phyloP scores from a whole-genome alignment of 2,329 filamentous ascomycete species.

The Aspergillus sp. region DNA sequence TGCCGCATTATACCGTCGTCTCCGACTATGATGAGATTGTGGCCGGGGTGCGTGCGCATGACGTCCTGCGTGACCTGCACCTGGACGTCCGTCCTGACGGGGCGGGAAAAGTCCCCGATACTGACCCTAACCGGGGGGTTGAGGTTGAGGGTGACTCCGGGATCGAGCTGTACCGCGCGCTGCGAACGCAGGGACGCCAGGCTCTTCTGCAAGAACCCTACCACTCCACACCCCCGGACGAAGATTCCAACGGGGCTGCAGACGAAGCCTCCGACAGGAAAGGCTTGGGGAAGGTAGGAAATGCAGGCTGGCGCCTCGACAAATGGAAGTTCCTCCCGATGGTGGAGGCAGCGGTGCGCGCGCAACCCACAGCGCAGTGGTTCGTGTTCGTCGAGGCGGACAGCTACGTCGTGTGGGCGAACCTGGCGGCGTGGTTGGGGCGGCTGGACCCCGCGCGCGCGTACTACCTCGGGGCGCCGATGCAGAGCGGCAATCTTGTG shows the following conservation, averaged over 20 bases:
- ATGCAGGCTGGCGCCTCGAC: conserved; percentile 49
- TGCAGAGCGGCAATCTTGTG: conserved; percentile 43
- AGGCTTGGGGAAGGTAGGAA: conserved; percentile 33
- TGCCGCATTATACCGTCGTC: conserved; percentile 28
- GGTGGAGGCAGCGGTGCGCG: conserved; percentile 47
- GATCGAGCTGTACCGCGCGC: conserved; percentile 35
- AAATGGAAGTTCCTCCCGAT: conserved; percentile 58
- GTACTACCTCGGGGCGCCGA: conserved; percentile 52
- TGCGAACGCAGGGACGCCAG: conserved; percentile 38
- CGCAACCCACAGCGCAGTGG: conserved; percentile 51
- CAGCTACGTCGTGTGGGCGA: conserved; percentile 53
- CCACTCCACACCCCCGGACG: too few species aligned
- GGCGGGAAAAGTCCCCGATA: conserved; percentile 12
- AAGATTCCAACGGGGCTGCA: conserved; percentile 31
- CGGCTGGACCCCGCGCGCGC: conserved; percentile 45
- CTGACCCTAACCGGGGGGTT: too few species aligned
- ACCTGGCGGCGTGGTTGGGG: conserved; percentile 51
- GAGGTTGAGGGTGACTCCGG: conserved; percentile 13
- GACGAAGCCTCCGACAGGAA: too few species aligned
- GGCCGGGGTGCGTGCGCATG: conserved; percentile 22
- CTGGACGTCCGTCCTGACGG: too few species aligned
- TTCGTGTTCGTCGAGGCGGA: conserved; percentile 58
- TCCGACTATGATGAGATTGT: conserved; percentile 30
- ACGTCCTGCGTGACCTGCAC: conserved; percentile 27
- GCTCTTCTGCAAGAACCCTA: conserved; percentile 24